A percentile compares a stretch with the other conserved stretches of the same genome.
Conservation (phyloP, 2,329 filamentous ascomycete species). For the Boeremia exigua region DNA sequence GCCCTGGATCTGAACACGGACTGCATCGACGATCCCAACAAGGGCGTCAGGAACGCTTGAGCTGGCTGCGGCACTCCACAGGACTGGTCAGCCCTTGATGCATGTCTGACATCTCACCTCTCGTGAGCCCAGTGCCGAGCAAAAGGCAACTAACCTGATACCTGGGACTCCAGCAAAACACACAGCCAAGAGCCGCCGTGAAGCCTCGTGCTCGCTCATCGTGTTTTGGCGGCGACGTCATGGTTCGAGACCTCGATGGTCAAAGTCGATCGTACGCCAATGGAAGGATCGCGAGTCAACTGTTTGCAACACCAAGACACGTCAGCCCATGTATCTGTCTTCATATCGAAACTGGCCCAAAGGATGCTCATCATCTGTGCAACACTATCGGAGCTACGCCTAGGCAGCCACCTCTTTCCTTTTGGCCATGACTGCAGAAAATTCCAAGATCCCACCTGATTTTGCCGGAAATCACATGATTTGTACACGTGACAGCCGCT, state of each 20-base stretch:
- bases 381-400: neutral
- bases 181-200: neutral
- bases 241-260: conserved; percentile 4
- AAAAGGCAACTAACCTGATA: neutral
- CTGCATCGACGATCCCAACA: conserved; percentile 11
- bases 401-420: neutral
- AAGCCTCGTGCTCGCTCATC: conserved; percentile 4
- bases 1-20: conserved; percentile 7
- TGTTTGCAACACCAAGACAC: conserved; percentile 9
- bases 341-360: neutral
- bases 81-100: neutral
- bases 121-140: neutral
- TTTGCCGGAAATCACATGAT: no score
- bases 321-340: neutral
- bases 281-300: neutral
- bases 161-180: neutral
- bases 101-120: neutral
- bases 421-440: no score
- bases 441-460: no score
- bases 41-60: conserved; percentile 1
- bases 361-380: neutral
- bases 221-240: conserved; percentile 2
- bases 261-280: neutral
- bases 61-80: neutral
- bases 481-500: no score